Evolutionary conservation across 1,284 basidiomycete species (phyloP), one percentile per base, ranked within the genome.

Genomic region (Irpex lacteus): DNA sequence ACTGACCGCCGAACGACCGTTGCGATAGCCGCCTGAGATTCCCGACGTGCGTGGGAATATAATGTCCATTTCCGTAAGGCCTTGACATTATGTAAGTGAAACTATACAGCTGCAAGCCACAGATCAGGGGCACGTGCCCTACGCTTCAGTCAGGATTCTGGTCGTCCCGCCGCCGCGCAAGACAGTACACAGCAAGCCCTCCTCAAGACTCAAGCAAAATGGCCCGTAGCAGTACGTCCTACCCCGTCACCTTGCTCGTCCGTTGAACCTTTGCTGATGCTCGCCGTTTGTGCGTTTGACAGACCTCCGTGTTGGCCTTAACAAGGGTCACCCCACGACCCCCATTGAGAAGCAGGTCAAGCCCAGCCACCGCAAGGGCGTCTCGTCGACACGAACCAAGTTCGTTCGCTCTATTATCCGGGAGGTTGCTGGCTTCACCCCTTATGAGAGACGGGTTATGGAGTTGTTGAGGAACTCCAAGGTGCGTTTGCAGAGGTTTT

Each of bases 381-480:
- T 88, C 72, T 86, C 89, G 77, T 91, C 92, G 64, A 85, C 85
- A 72, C 94, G 93, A 82, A 95, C 90, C 76, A 90, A 90, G 75
- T 96, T 98, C 75, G 95, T 98, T 75, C 91, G 93, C 77, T 91
- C 89, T 69, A 85, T 98, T 68, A 85, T 98, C 74, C 89, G 96
- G 72, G 96, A 98, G 85, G 95, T 98, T 75, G 95, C 91, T 76
- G 98, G 98, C 68, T 99, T 98, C 84, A 95, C 96, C 57, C 94
- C 98, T 57, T 99, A 99, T 80, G 98, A 99, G 88, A 88, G 96
- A 76, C 90, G 98, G 71, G 96, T 99, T 65, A 91, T 99, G 94
- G 98, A 99, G 83, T 80, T 99, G 86, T 83, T 99, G 84, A 90
- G 97, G 80, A 99, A 98, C 90, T 98, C 95, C 70, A 98, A 98